These are phyloP conservation scores for Carex cristatella DNA, from an alignment of 176 grass and related monocot genomes.

Conservation along the genomic window DNA sequence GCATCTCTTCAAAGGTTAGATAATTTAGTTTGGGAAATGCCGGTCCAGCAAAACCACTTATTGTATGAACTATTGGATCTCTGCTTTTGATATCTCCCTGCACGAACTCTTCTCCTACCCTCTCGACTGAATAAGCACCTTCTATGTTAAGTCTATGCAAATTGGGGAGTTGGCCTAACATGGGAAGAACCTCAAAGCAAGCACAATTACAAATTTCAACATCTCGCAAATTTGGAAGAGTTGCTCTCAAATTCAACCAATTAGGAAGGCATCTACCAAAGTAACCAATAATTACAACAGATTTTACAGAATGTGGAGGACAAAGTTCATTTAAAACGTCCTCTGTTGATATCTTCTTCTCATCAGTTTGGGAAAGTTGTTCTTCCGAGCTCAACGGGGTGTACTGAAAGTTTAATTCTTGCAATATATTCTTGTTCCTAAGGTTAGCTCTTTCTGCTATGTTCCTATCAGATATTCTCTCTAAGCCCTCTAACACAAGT, in stretches of 20 bases:
- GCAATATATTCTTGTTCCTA: background rate
- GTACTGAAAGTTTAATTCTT: background rate
- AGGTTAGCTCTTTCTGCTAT: background rate
- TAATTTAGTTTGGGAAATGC: background rate
- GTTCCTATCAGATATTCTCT: background rate
- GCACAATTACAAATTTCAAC: background rate
- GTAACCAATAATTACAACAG: background rate
- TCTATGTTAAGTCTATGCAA: background rate
- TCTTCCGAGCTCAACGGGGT: background rate
- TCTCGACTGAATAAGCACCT: background rate
- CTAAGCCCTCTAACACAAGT: background rate
- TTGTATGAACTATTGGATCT: background rate
- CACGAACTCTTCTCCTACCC: background rate
- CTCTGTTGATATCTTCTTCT: background rate
- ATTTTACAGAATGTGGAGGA: background rate
- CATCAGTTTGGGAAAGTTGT: no score
- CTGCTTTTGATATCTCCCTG: background rate
- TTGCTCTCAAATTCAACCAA: background rate
- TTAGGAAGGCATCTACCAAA: background rate
- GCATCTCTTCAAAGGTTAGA: background rate
- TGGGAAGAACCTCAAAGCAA: background rate
- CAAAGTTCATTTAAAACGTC: background rate
- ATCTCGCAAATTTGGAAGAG: background rate
- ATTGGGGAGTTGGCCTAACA: background rate
- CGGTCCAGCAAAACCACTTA: background rate